A percentile compares a stretch with the other conserved stretches of the same genome.
These are phyloP conservation scores for Pseudogymnoascus pannorum DNA, from an alignment of 2,329 filamentous ascomycete genomes.

Conservation along the genomic window DNA sequence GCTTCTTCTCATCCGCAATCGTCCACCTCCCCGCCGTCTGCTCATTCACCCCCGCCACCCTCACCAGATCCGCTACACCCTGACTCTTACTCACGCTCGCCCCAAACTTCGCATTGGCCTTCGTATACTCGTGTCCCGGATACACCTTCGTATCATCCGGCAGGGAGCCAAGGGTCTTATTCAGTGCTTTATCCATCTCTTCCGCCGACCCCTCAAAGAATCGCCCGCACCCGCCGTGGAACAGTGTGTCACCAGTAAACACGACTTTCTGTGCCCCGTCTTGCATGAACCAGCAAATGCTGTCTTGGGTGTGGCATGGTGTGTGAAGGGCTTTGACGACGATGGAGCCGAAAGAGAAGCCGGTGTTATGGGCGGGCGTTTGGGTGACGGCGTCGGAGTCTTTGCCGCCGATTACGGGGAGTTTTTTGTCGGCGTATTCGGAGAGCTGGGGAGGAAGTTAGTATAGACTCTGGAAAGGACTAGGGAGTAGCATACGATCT, in stretches of 20 bases:
- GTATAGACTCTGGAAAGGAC: not conserved
- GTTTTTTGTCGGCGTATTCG: conserved; percentile 30
- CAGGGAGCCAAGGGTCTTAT: conserved; percentile 70
- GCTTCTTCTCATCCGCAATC: conserved; percentile 93
- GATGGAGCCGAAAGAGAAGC: conserved; percentile 78
- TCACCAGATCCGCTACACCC: conserved; percentile 67
- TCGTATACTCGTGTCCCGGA: conserved; percentile 98
- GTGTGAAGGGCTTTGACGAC: conserved; percentile 84
- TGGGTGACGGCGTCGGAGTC: conserved; percentile 74
- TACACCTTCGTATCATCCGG: conserved; percentile 91
- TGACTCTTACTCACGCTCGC: conserved; percentile 67
- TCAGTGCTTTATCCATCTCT: conserved; percentile 91
- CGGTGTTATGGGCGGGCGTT: conserved; percentile 67
- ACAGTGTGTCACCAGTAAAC: conserved; percentile 94
- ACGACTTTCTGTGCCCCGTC: conserved; percentile 72
- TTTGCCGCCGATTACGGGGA: conserved; percentile 75
- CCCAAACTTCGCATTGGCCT: conserved; percentile 85
- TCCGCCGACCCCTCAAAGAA: conserved; percentile 89
- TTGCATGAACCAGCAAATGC: conserved; percentile 89
- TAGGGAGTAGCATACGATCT: conserved; percentile 51
- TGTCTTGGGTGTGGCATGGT: conserved; percentile 96
- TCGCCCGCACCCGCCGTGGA: conserved; percentile 73
- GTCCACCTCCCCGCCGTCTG: conserved; percentile 95
- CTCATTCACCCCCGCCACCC: conserved; percentile 70
- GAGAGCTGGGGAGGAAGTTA: conserved; percentile 16